Evolutionary conservation across 1,139 yeast genomes (phyloP), one percentile per base, ranked within the genome.

Genomic region (Geotrichum restrictum): DNA sequence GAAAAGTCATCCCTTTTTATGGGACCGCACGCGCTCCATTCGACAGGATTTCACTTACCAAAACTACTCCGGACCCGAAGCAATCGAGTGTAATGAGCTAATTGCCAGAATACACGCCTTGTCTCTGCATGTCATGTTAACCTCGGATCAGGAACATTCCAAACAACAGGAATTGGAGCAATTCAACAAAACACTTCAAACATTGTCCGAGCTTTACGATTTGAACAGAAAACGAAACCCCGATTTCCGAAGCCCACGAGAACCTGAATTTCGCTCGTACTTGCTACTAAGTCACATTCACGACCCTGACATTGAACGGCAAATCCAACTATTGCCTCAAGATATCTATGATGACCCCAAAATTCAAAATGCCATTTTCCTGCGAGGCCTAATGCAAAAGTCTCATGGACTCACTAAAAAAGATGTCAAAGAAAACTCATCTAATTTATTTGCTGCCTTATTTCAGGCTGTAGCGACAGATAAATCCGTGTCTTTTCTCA

Each of bases 1-100:
- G 0, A 88, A 83, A 11, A 78, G 93, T 1, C 98, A 94, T 63
- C 81, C 96, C 0, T 93, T 94, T 62, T 70, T 94, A n/a, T 93
- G 99, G 98, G 98, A 94, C 68, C 79, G 99, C 69, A 94, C 98
- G n/a, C 79, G 99, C 60, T 88, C 98, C 0, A 91, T 94, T 40
- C 78, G 99, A 63, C 98, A 94, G 68, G 99, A 94, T 67, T 94
- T 94, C 67, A 91, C 98, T 0, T 89, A 88, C 64, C 99, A 94
- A 65, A 93, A 93, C 64, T 91, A 84, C 61, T 84, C 83, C 48
- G 98, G 98, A 0, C 88, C 93, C 0, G 98, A 93, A 66, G 95
- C 98, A 0, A 80, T 93, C 11, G 94, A 85, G 59, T 93, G 98
- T 69, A 88, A 88, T 62, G 98, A 94, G 67, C 75, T 85, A 50